Percentiles rank a stretch among this genome's conserved stretches.
phyloP scores from a whole-genome alignment of 129 eudicot genomes.

The Artemisia tridentata region DNA sequence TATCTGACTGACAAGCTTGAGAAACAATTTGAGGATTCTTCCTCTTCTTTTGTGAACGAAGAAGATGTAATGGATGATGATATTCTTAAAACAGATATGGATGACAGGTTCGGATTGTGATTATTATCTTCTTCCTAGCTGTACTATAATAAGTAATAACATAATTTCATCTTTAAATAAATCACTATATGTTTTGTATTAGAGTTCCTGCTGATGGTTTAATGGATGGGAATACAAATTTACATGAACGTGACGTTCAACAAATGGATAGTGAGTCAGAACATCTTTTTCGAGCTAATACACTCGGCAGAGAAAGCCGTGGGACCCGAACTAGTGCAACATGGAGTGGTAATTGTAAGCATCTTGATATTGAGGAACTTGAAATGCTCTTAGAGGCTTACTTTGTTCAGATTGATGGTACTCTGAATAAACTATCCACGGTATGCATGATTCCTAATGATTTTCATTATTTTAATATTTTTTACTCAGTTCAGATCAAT shows the following conservation, averaged over 20 bases:
- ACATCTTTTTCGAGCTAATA: conserved; percentile 20
- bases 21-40: conserved; percentile 35
- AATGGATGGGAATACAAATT: conserved; percentile 9
- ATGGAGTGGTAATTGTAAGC: conserved; percentile 32
- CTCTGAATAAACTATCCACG: conserved; percentile 46
- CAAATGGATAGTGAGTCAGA: conserved; percentile 20
- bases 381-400: conserved; percentile 67
- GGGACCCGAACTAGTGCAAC: conserved; percentile 39
- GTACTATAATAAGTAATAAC: not conserved
- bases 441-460: conserved; percentile 16
- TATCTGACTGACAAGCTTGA: conserved; percentile 52
- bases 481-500: no score
- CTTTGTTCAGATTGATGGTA: conserved; percentile 63
- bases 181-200: not conserved
- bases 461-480: no score
- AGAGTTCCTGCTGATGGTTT: conserved; percentile 21
- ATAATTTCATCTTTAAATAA: not conserved
- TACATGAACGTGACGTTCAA: conserved; percentile 16
- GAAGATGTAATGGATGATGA: conserved; percentile 38
- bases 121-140: not conserved
- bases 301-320: conserved; percentile 35
- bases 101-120: conserved; percentile 21
- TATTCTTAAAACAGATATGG: conserved; percentile 29
- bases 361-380: conserved; percentile 50
- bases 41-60: conserved; percentile 32